Conservation (phyloP, 2,329 filamentous ascomycete species). For the Colletotrichum gloeosporioides region DNA sequence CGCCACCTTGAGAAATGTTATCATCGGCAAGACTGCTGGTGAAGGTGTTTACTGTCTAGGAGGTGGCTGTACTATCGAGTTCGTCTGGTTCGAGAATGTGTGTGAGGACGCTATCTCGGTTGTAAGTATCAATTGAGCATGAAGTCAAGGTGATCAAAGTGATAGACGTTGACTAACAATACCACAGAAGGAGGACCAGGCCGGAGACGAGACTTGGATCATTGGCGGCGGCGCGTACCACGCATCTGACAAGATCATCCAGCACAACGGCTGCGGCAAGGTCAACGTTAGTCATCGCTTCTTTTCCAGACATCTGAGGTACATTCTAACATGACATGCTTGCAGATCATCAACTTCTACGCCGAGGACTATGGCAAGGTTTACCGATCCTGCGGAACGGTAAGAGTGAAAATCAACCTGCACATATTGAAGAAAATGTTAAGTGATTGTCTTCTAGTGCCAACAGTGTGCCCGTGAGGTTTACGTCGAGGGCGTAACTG, state of each 20-base stretch:
- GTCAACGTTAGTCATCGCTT: constrained; percentile 24
- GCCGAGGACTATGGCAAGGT: constrained; percentile 54
- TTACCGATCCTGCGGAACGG: constrained; percentile 45
- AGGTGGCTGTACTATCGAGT: constrained; percentile 29
- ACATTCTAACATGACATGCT: background rate
- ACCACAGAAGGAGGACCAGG: constrained; percentile 25
- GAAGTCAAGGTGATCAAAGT: too few relatives aligned
- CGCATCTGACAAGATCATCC: constrained; percentile 42
- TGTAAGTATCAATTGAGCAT: background rate
- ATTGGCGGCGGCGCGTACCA: constrained; percentile 43
- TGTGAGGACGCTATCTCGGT: constrained; percentile 30
- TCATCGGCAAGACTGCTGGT: constrained; percentile 41
- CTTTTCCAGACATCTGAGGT: accelerated
- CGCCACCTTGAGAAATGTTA: constrained; percentile 50
- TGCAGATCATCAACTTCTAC: constrained; percentile 41
- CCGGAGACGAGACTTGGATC: constrained; percentile 31
- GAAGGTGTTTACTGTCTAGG: constrained; percentile 33
- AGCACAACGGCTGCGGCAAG: constrained; percentile 42
- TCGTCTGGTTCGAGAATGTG: constrained; percentile 30
- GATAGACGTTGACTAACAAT: too few relatives aligned
- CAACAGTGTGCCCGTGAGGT: constrained; percentile 10
- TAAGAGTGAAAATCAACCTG: too few relatives aligned
- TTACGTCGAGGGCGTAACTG: constrained; percentile 9
- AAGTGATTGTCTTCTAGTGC: background rate
- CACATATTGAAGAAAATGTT: constrained; percentile 14